Evolutionary conservation across 805 yeast genomes (phyloP).

Genomic region (Vanderwaltozyma yarrowii): DNA sequence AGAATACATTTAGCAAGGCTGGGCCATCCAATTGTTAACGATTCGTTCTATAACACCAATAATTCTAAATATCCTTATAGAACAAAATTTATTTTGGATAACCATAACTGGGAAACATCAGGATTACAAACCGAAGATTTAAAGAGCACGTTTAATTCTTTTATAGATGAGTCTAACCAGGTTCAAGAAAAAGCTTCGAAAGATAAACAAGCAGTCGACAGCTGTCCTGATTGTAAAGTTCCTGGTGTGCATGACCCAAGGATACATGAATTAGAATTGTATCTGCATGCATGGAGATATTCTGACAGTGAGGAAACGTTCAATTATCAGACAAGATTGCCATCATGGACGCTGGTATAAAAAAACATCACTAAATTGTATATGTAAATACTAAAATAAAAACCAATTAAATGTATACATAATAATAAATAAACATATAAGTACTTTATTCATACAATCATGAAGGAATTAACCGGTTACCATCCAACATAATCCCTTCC

Average conservation of each 20-base stretch:
- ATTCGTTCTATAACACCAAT: conserved; percentile 48
- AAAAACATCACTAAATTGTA: no score
- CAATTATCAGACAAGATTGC: conserved; percentile 35
- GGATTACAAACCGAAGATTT: conserved; percentile 4
- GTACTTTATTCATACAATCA: no score
- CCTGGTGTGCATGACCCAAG: conserved; percentile 18
- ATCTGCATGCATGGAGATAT: conserved; percentile 31
- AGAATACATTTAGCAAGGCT: conserved; percentile 82
- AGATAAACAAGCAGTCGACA: background rate
- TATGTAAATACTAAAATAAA: no score
- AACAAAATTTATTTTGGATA: conserved; percentile 14
- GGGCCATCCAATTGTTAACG: conserved; percentile 83
- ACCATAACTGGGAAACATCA: conserved; percentile 12
- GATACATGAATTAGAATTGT: conserved; percentile 20
- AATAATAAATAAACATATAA: background rate
- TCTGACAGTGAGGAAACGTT: conserved; percentile 22
- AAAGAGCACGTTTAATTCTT: conserved; percentile 7
- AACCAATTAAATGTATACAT: no score
- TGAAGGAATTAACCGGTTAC: no score
- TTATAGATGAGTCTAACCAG: conserved; percentile 20
- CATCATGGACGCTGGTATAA: conserved; percentile 34
- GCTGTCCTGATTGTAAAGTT: conserved; percentile 21
- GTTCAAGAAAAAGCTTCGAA: conserved; percentile 23
- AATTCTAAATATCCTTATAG: conserved; percentile 17
- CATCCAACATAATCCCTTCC: conserved; percentile 67